Conservation (phyloP, 176 grass and related monocot genomes). For the Aechmea fasciata region DNA sequence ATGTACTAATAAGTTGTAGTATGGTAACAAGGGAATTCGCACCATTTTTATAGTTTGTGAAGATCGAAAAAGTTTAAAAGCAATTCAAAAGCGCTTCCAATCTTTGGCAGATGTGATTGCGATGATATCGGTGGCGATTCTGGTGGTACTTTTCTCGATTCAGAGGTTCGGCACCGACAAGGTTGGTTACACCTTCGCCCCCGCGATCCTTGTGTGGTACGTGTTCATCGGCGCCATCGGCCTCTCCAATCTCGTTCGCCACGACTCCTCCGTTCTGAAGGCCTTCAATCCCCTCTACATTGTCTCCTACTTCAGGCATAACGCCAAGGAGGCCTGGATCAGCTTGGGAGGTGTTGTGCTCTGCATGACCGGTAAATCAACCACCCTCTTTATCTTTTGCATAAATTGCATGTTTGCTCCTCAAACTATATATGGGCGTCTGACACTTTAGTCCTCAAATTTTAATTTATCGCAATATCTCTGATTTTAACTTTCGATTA, state of each 20-base stretch:
- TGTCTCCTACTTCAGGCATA: slow-evolving; percentile 47
- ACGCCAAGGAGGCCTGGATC: slow-evolving; percentile 54
- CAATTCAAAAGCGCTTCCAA: too few relatives aligned
- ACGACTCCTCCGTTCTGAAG: slow-evolving; percentile 42
- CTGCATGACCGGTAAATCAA: slow-evolving; percentile 55
- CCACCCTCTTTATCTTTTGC: background rate
- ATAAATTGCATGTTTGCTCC: too few relatives aligned
- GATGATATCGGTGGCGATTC: slow-evolving; percentile 47
- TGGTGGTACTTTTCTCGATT: slow-evolving; percentile 59
- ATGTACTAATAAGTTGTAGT: too few relatives aligned
- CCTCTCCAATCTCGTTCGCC: slow-evolving; percentile 40
- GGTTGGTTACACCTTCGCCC: slow-evolving; percentile 82
- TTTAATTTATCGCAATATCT: too few relatives aligned
- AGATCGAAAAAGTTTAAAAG: too few relatives aligned
- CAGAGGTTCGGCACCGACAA: slow-evolving; percentile 76
- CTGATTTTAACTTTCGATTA: too few relatives aligned
- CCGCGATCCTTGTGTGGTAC: slow-evolving; percentile 62
- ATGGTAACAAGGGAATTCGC: too few relatives aligned
- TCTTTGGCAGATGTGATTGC: slow-evolving; percentile 35
- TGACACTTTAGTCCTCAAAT: too few relatives aligned
- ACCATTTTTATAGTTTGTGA: too few relatives aligned
- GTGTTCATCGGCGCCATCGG: slow-evolving; percentile 45
- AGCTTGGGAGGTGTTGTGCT: slow-evolving; percentile 65
- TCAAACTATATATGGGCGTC: too few relatives aligned
- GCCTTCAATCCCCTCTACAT: slow-evolving; percentile 78